Evolutionary conservation across 441 rosid species (phyloP).

Genomic region (Pelargonium myrrhifolium): DNA sequence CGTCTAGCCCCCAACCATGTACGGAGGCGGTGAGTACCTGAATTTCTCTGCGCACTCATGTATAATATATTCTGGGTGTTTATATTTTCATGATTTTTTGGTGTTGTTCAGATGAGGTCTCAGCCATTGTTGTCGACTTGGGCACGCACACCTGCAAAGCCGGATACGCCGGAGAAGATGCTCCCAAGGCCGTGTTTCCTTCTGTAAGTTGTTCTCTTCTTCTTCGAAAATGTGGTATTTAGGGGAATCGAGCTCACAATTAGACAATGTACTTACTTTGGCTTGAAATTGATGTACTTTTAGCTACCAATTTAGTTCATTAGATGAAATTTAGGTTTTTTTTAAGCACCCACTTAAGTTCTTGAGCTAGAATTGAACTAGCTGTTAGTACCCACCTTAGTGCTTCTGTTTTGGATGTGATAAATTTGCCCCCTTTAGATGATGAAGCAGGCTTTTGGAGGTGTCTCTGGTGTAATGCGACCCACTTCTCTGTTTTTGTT

Average conservation of each 20-base stretch:
- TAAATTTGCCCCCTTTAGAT: neutral
- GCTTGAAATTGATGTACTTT: neutral
- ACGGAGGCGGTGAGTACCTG: too few species aligned
- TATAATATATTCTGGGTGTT: too few species aligned
- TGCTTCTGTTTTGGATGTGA: neutral
- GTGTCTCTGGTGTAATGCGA: neutral
- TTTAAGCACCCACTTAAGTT: neutral
- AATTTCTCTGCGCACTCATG: too few species aligned
- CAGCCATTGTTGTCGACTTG: slow-evolving; percentile 93
- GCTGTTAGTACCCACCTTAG: neutral
- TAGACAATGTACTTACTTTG: neutral
- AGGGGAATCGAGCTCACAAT: neutral
- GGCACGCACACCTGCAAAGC: slow-evolving; percentile 99
- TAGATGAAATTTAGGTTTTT: too few species aligned
- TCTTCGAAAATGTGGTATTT: neutral
- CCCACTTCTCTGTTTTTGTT: neutral
- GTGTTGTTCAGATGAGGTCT: slow-evolving; percentile 72
- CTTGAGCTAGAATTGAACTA: neutral
- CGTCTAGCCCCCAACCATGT: too few species aligned
- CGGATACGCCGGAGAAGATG: slow-evolving; percentile 99
- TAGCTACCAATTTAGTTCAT: neutral
- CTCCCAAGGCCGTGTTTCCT: slow-evolving; percentile 98
- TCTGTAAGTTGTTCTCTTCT: slow-evolving; percentile 46
- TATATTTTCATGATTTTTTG: neutral
- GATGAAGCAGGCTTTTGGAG: neutral